Evolutionary conservation across 2,329 filamentous ascomycete species (phyloP), one percentile per base, ranked within the genome.

Genomic region (Pseudogymnoascus sp.): DNA sequence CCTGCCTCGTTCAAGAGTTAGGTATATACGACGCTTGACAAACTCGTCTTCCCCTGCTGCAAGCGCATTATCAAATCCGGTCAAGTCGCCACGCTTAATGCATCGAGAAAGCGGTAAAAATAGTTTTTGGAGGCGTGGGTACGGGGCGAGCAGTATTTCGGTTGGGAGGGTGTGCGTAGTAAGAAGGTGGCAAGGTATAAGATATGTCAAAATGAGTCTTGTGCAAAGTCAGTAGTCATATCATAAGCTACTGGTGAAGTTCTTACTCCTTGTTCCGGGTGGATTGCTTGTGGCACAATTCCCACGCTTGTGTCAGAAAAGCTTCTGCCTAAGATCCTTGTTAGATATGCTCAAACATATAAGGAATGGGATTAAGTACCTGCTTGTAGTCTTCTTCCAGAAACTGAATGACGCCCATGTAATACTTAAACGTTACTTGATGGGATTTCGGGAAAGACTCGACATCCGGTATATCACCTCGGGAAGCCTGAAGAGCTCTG

Each of bases 401-500:
- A 74, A 99, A 99, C 65, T 87, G 84, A n/a, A 99, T 84, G 4
- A 99, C 90, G 10, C 95, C 95, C 68, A 93, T 86, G 74, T 97
- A 98, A 77, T 97, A 99, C 73, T 92, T 93, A 79, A 96, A 99
- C 0, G 93, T 97, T 43, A 97, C 93, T 67, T 92, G 86, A 72
- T 99, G 95, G 2, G 93, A 89, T 73, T 89, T 91, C 1, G 95
- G 93, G 71, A 96, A 99, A 13, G 84, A 80, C 14, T 88, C 83
- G 31, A 97, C 80, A 0, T 84, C 79, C 0, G 95, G 95, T 79
- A 99, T 89, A 71, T 99, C 93, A 51, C 85, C 83, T 66, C 81
- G 80, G 63, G 90, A 88, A 11, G 92, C 93, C 57, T 88, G 83
- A 60, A 99, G 81, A 0, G 92, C 92, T 69, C 89, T 90, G 57